These are phyloP conservation scores for Limonium bicolor DNA, from an alignment of 148 eudicot genomes.

Conservation along the genomic window DNA sequence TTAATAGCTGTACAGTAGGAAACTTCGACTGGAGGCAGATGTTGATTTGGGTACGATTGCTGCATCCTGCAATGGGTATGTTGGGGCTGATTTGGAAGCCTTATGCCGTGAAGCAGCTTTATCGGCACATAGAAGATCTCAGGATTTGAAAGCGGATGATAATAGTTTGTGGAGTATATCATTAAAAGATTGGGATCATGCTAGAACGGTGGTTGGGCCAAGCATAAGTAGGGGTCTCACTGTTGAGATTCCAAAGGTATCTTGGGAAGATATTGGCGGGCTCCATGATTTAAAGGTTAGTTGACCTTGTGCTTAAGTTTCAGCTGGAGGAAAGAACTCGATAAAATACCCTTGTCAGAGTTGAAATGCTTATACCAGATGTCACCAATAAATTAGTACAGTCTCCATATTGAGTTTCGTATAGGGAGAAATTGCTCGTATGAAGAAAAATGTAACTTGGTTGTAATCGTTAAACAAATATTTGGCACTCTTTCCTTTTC, in stretches of 20 bases:
- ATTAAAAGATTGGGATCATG: constrained; percentile 67
- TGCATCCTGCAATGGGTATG: constrained; percentile 89
- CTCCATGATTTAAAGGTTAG: constrained; percentile 66
- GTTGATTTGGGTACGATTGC: constrained; percentile 58
- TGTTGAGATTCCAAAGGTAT: constrained; percentile 72
- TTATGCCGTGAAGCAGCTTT: constrained; percentile 81
- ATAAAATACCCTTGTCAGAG: too few relatives aligned
- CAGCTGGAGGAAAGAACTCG: neutral
- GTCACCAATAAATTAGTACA: too few relatives aligned
- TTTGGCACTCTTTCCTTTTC: too few relatives aligned
- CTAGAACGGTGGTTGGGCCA: constrained; percentile 66
- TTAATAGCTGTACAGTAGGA: constrained; percentile 64
- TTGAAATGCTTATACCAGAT: too few relatives aligned
- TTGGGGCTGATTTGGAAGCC: constrained; percentile 97
- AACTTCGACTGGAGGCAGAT: constrained; percentile 42
- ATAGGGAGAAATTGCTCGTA: too few relatives aligned
- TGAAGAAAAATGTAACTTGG: too few relatives aligned
- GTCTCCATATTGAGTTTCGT: too few relatives aligned
- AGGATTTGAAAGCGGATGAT: constrained; percentile 17
- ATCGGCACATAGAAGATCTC: constrained; percentile 27
- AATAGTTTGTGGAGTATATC: constrained; percentile 27
- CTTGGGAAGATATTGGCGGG: constrained; percentile 97
- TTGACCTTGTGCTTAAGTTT: neutral
- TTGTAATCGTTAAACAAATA: too few relatives aligned
- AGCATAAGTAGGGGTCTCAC: constrained; percentile 94